Percentiles rank a stretch among this genome's conserved stretches.
Conservation (phyloP, 768 basidiomycete species). For the Daedalea quercina region DNA sequence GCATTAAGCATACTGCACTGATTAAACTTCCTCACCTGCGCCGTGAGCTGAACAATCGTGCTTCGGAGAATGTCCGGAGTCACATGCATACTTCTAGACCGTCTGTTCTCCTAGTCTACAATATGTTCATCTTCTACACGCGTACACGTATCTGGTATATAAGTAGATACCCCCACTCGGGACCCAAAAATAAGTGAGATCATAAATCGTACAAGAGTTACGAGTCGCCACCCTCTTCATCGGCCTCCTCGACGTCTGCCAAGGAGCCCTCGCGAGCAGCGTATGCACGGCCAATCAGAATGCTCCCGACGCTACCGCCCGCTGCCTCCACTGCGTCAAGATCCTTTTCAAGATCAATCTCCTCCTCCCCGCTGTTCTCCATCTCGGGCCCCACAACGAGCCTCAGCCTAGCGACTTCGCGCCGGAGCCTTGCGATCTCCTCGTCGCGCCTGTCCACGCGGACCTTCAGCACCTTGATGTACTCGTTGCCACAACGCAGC, state of each 20-base stretch:
- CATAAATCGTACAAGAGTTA: neutral
- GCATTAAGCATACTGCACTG: too few relatives aligned
- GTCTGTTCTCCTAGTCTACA: too few relatives aligned
- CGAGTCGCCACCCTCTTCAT: conserved; percentile 14
- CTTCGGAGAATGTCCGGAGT: too few relatives aligned
- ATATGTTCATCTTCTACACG: too few relatives aligned
- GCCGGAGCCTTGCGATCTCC: conserved; percentile 63
- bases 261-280: conserved; percentile 12
- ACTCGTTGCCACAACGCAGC: conserved; percentile 87
- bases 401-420: conserved; percentile 59
- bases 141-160: neutral
- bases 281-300: conserved; percentile 13
- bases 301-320: conserved; percentile 4
- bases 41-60: too few relatives aligned
- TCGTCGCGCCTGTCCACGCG: conserved; percentile 75
- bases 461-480: conserved; percentile 67
- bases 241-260: conserved; percentile 8
- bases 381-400: conserved; percentile 26
- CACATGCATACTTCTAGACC: too few relatives aligned
- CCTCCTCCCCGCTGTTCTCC: conserved; percentile 24
- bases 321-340: conserved; percentile 48
- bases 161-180: neutral
- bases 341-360: conserved; percentile 50
- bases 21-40: too few relatives aligned
- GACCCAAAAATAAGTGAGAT: neutral